Evolutionary conservation across 148 eudicot genomes (phyloP).

Genomic region (Vaccinium vitisidaea): DNA sequence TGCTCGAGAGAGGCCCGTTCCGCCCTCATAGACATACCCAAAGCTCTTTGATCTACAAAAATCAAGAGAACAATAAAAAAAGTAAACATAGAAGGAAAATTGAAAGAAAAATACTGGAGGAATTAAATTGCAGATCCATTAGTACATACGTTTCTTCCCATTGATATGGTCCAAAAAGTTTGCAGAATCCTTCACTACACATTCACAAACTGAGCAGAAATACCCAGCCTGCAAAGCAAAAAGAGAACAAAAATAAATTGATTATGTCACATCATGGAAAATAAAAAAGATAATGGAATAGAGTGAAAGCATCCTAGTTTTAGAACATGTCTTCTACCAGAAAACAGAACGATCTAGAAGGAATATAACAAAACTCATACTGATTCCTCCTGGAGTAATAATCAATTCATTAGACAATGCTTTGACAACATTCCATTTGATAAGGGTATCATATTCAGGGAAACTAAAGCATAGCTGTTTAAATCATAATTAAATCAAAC

Average conservation of each 20-base stretch:
- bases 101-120: background rate
- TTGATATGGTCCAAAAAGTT: conserved; percentile 98
- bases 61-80: conserved; percentile 10
- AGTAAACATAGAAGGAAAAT: background rate
- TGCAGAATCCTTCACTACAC: conserved; percentile 97
- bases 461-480: background rate
- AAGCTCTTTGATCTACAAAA: conserved; percentile 92
- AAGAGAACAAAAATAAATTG: conserved; percentile 5
- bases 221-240: conserved; percentile 86
- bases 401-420: background rate
- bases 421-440: background rate
- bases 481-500: background rate
- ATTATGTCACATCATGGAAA: conserved; percentile 2
- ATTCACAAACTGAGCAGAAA: conserved; percentile 95
- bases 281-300: conserved; percentile 9
- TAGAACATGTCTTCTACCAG: background rate
- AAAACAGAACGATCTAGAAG: background rate
- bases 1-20: conserved; percentile 92
- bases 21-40: conserved; percentile 99
- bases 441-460: background rate
- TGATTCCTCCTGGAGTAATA: background rate
- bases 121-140: background rate
- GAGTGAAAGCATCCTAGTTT: background rate
- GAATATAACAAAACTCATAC: background rate
- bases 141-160: conserved; percentile 93